Evolutionary conservation across 148 eudicot species (phyloP).

Genomic region (Oxyria digyna): DNA sequence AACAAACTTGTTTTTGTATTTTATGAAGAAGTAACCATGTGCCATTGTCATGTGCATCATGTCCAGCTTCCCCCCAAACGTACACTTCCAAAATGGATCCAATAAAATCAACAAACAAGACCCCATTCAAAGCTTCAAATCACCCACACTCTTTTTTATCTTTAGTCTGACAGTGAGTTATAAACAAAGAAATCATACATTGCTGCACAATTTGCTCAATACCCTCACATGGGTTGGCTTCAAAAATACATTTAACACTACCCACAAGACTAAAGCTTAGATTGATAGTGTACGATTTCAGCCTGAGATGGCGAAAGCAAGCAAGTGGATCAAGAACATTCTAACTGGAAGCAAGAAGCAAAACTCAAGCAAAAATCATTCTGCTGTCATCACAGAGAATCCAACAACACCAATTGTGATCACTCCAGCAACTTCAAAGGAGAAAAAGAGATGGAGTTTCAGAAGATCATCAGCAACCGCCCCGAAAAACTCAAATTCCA

Average conservation of each 20-base stretch:
- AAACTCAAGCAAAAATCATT: slow-evolving; percentile 7
- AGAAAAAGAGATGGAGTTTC: slow-evolving; percentile 85
- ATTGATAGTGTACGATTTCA: background rate
- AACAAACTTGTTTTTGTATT: background rate
- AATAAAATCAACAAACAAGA: background rate
- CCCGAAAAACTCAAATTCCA: slow-evolving; percentile 12
- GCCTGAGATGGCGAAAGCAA: slow-evolving; percentile 60
- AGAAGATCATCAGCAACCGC: slow-evolving; percentile 54
- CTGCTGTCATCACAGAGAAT: slow-evolving; percentile 11
- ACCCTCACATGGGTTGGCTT: slow-evolving; percentile 6
- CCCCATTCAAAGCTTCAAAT: background rate
- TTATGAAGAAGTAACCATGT: background rate
- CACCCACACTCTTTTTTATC: background rate
- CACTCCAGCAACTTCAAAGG: slow-evolving; percentile 55
- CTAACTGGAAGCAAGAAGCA: slow-evolving; percentile 24
- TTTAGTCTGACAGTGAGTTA: background rate
- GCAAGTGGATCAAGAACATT: slow-evolving; percentile 65
- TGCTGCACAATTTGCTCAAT: background rate
- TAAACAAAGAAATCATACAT: background rate
- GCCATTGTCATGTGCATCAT: slow-evolving; percentile 3
- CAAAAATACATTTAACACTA: background rate
- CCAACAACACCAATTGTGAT: slow-evolving; percentile 27
- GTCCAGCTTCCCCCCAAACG: background rate
- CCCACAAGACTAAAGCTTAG: background rate
- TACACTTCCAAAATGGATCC: background rate